phyloP scores from a whole-genome alignment of 2,329 filamentous ascomycete species.

The Fusarium sp. region DNA sequence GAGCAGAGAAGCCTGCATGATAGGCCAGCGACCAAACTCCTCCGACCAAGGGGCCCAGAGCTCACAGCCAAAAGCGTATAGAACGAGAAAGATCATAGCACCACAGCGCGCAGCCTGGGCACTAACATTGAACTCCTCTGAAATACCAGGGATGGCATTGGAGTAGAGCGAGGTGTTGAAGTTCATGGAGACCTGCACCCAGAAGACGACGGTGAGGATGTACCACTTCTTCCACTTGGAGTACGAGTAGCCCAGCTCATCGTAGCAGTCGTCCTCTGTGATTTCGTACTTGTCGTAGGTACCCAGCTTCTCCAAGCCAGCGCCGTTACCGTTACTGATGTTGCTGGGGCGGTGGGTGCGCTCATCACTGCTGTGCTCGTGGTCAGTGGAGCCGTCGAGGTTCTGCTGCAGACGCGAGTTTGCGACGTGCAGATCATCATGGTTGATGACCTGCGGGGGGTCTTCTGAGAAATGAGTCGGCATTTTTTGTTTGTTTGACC shows the following conservation, averaged over 20 bases:
- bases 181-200: constrained; percentile 82
- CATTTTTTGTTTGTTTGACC: constrained; percentile 37
- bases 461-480: constrained; percentile 55
- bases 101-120: constrained; percentile 77
- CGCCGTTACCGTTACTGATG: constrained; percentile 22
- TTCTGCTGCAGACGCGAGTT: constrained; percentile 52
- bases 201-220: constrained; percentile 79
- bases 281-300: constrained; percentile 61
- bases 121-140: constrained; percentile 76
- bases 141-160: constrained; percentile 75
- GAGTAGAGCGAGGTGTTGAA: constrained; percentile 83
- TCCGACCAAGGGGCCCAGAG: constrained; percentile 91
- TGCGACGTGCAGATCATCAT: constrained; percentile 53
- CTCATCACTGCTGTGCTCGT: constrained; percentile 26
- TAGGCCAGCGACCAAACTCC: constrained; percentile 81
- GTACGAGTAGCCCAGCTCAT: constrained; percentile 74
- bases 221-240: constrained; percentile 76
- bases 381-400: constrained; percentile 47
- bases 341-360: constrained; percentile 1
- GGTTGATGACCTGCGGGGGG: constrained; percentile 55
- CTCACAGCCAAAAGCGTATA: constrained; percentile 89
- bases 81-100: constrained; percentile 81
- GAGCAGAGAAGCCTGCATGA: constrained; percentile 79
- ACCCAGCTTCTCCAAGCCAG: constrained; percentile 54
- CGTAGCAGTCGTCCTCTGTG: constrained; percentile 72